A percentile compares a stretch with the other conserved stretches of the same genome.
phyloP scores from a whole-genome alignment of 108 stramenopile genomes.

The Cyclotella atomus region DNA sequence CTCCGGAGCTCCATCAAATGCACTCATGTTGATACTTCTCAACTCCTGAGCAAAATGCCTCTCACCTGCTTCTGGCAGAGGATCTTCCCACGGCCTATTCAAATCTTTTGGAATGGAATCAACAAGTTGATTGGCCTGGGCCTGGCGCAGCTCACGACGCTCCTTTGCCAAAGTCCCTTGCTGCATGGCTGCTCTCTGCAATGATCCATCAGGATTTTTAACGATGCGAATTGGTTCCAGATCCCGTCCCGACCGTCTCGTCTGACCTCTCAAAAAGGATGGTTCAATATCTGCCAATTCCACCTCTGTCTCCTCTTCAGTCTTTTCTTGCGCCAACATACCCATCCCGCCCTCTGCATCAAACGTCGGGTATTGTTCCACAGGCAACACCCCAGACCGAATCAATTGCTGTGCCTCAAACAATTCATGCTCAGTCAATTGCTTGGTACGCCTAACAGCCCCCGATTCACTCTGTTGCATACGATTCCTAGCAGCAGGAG shows the following conservation, averaged over 20 bases:
- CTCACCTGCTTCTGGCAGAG: conserved; percentile 96
- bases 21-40: conserved; percentile 91
- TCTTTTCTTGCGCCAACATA: conserved; percentile 92
- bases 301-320: conserved; percentile 96
- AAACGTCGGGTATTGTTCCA: conserved; percentile 96
- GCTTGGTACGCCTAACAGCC: conserved; percentile 71
- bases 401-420: conserved; percentile 97
- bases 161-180: conserved; percentile 95
- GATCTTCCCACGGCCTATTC: conserved; percentile 98
- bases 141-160: conserved; percentile 94
- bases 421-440: conserved; percentile 94
- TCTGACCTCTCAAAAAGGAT: conserved; percentile 96
- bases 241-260: conserved; percentile 74
- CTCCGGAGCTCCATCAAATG: conserved; percentile 91
- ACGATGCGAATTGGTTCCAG: conserved; percentile 94
- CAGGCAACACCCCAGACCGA: conserved; percentile 94
- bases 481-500: conserved; percentile 9
- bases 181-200: conserved; percentile 97
- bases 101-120: conserved; percentile 98
- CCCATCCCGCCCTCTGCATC: conserved; percentile 93
- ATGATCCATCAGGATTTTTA: conserved; percentile 97
- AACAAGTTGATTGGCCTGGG: conserved; percentile 95
- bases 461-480: conserved; percentile 12
- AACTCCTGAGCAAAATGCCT: conserved; percentile 98
- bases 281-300: conserved; percentile 96